These are phyloP conservation scores for Colletotrichum lini DNA, from an alignment of 2,329 filamentous ascomycete species.

Conservation along the genomic window DNA sequence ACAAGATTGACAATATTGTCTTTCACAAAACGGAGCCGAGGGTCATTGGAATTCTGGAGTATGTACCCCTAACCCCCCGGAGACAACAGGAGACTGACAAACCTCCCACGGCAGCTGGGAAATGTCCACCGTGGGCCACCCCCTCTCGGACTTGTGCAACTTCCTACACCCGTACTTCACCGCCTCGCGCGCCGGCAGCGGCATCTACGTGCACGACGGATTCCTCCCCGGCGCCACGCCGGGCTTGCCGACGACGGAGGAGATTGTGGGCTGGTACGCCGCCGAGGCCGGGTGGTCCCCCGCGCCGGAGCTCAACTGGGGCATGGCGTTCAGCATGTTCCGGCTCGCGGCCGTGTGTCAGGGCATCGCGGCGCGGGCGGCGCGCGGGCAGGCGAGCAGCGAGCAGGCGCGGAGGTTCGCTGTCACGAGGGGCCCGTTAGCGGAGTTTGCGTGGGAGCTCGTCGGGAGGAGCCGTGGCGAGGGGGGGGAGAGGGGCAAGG, in stretches of 20 bases:
- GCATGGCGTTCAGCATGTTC: slow-evolving; percentile 74
- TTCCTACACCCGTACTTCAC: slow-evolving; percentile 65
- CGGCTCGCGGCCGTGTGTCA: slow-evolving; percentile 77
- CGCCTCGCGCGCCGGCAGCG: slow-evolving; percentile 49
- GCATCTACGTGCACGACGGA: slow-evolving; percentile 53
- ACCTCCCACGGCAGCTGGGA: slow-evolving; percentile 78
- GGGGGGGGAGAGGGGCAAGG: slow-evolving; percentile 51
- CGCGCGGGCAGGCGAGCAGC: slow-evolving; percentile 89
- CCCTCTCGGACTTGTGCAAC: slow-evolving; percentile 91
- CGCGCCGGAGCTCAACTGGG: slow-evolving; percentile 71
- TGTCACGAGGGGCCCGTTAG: slow-evolving; percentile 78
- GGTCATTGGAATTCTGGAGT: slow-evolving; percentile 94
- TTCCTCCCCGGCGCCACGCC: slow-evolving; percentile 76
- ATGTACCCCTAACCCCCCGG: slow-evolving; percentile 49
- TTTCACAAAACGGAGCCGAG: slow-evolving; percentile 91
- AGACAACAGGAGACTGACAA: neutral
- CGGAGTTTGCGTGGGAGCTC: slow-evolving; percentile 83
- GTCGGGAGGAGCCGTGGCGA: slow-evolving; percentile 59
- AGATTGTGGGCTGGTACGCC: slow-evolving; percentile 60
- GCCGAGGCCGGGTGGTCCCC: slow-evolving; percentile 79
- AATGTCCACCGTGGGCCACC: slow-evolving; percentile 98
- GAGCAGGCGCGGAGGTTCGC: slow-evolving; percentile 83
- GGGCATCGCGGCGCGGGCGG: slow-evolving; percentile 92
- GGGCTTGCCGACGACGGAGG: slow-evolving; percentile 68
- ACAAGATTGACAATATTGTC: slow-evolving; percentile 92